Base-by-base conservation (phyloP, 257 asterid genomes). In the Solanum appendiculatum region DNA sequence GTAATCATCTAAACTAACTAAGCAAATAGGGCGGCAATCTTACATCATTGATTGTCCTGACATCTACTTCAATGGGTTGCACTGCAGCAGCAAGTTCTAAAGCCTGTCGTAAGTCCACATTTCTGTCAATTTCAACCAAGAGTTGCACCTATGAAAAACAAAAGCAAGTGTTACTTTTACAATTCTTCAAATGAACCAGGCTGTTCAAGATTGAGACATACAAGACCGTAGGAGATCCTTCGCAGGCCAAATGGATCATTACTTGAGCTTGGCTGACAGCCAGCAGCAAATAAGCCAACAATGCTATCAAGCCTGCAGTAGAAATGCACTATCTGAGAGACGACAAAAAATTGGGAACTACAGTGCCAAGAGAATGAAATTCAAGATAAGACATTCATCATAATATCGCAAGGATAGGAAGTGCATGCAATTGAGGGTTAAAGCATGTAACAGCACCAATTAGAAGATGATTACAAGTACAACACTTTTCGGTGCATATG, bases 251-350 rank as follows among this genome's bases (percentile, higher is more conserved):
- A 97, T 42, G 99, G 99, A 84, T 97, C 99, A 86, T 91, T 94
- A 39, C 92, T 86, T 69, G 98, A 95, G 93, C 90, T 97, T 86
- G 98, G 98, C 91, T 97, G 98, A 92, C 99, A 97, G 88, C 98
- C 99, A 88, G 98, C 98, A 87, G 98, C 98, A 93, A 97, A 94
- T 92, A 97, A 89, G 88, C 98, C 99, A 80, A 97, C 93, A 89
- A 97, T 94, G 92, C 99, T 97, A 36, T 97, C 99, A 94, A 97
- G 90, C 93, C 99, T 97, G 96, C 88, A 89, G 87, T 86, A 86
- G 87, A 83, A 73, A 54, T 27, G 54, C 82, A 46, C 12, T 44
- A 69, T 51, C 29, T 77, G 34, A 86, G 75, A 86, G 66, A 78
- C 42, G 14, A 27, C 56, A 90, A 51, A 84, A 81, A 48, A 70